Conservation (phyloP, 345 rosid genomes). For the Mercurialis annua region DNA sequence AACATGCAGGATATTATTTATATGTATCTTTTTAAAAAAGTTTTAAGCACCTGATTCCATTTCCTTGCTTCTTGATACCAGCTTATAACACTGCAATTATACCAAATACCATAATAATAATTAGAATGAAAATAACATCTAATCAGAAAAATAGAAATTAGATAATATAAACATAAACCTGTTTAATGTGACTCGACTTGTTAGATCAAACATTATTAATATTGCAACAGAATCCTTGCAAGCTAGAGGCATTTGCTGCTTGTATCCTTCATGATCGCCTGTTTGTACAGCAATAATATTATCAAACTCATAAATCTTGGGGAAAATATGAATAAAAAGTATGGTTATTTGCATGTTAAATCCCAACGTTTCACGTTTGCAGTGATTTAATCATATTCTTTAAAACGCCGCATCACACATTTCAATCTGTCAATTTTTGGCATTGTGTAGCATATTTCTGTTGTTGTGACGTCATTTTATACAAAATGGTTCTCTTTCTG, state of each 20-base stretch:
- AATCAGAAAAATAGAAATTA: not conserved
- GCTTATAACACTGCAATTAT: conserved; percentile 50
- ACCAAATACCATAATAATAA: not conserved
- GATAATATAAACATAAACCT: conserved; percentile 32
- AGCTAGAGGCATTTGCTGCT: conserved; percentile 55
- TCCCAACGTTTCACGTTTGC: too few relatives aligned
- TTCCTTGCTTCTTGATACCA: conserved; percentile 84
- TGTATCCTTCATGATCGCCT: conserved; percentile 57
- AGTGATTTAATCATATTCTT: too few relatives aligned
- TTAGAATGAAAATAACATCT: not conserved
- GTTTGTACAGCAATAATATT: too few relatives aligned
- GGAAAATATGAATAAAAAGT: too few relatives aligned
- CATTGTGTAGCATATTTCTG: too few relatives aligned
- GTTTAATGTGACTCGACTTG: conserved; percentile 76
- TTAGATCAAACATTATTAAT: conserved; percentile 82
- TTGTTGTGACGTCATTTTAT: too few relatives aligned
- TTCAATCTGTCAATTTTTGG: too few relatives aligned
- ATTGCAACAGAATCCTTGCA: conserved; percentile 88
- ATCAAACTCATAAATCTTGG: too few relatives aligned
- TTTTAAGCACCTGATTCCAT: conserved; percentile 60
- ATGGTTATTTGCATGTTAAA: too few relatives aligned
- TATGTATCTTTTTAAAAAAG: not conserved
- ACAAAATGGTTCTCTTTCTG: too few relatives aligned
- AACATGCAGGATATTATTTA: not conserved
- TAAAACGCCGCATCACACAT: too few relatives aligned